A percentile compares a stretch with the other conserved stretches of the same genome.
phyloP scores from a whole-genome alignment of 192 early-diverging fungal species.

The Coemansia sp. region DNA sequence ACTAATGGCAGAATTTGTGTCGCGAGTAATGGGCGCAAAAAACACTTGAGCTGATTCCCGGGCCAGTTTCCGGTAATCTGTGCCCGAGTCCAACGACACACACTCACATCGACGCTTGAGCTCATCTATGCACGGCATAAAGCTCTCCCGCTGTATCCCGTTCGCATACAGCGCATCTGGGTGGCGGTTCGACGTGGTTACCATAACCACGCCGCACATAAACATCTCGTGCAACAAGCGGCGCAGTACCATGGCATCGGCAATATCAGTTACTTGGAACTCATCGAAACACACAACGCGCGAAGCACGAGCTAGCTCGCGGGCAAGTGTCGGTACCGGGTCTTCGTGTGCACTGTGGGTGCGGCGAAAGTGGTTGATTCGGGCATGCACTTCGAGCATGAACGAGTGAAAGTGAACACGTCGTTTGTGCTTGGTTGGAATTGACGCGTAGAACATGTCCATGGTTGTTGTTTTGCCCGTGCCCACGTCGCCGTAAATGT shows the following conservation, averaged over 20 bases:
- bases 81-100: conserved; percentile 82
- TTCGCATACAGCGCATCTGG: conserved; percentile 94
- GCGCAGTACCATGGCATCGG: conserved; percentile 92
- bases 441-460: conserved; percentile 90
- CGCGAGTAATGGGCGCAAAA: conserved; percentile 62
- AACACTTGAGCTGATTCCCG: conserved; percentile 65
- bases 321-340: conserved; percentile 70
- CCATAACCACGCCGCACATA: conserved; percentile 77
- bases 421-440: conserved; percentile 69
- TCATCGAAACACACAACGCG: conserved; percentile 95
- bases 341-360: conserved; percentile 57
- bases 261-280: conserved; percentile 93
- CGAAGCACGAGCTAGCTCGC: conserved; percentile 75
- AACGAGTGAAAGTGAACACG: conserved; percentile 97
- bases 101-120: conserved; percentile 79
- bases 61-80: conserved; percentile 81
- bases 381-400: conserved; percentile 89
- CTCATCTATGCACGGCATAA: conserved; percentile 88
- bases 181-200: conserved; percentile 92
- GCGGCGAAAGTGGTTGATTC: conserved; percentile 63
- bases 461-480: conserved; percentile 96
- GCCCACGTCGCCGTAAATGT: conserved; percentile 71
- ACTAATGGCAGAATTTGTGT: conserved; percentile 38
- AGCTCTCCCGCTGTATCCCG: conserved; percentile 90
- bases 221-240: conserved; percentile 82